Evolutionary conservation across 169 alveolate genomes (phyloP), one percentile per base, ranked within the genome.

Genomic region (Plasmodium inui): DNA sequence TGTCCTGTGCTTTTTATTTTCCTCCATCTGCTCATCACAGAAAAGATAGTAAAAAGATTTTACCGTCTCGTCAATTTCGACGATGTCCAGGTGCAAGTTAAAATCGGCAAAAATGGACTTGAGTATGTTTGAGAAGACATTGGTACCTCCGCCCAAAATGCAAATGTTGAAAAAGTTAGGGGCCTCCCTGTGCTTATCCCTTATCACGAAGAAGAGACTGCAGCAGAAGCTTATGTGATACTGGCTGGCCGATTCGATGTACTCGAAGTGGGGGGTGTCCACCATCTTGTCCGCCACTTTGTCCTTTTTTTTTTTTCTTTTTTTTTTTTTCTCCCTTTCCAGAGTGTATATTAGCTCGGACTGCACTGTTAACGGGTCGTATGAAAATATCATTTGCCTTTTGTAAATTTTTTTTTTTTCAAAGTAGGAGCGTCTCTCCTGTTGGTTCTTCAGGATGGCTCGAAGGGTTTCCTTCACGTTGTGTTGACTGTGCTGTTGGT

Each of bases 361-460:
- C 44, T 96, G 97, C 7, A 96, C 96, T 9, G 96, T 94, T 57
- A 95, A 95, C 2, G 97, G 97, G 70, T 94, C 95, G 80, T 92
- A 95, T 1, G 97, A 92, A 74, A 96, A 96, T n/a, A 96, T 94
- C 96, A 96, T 93, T 92, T 96, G 97, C 53, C 97, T 86, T 37
- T 91, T 89, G 61, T 91, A 79, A 53, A 95, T 85, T 26, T 93
- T 95, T 83, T 71, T 83, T 7, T 73, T 46, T 46, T 67, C 22
- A 37, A 91, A 91, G 71, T 91, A 91, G 19, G 6, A 44, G 26
- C 74, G 50, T 28, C 74, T 91, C 34, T 91, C 95, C 26, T 50
- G 41, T 61, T 61, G 41, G 57, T 80, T 89, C n/a, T 67, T 37
- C 12, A 28, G 22, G 17, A 74, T 5, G 17, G 70, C 74, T 72